Percentiles rank a stretch among this genome's conserved stretches.
phyloP scores from a whole-genome alignment of 2,329 filamentous ascomycete genomes.

The Aureobasidium vineae region DNA sequence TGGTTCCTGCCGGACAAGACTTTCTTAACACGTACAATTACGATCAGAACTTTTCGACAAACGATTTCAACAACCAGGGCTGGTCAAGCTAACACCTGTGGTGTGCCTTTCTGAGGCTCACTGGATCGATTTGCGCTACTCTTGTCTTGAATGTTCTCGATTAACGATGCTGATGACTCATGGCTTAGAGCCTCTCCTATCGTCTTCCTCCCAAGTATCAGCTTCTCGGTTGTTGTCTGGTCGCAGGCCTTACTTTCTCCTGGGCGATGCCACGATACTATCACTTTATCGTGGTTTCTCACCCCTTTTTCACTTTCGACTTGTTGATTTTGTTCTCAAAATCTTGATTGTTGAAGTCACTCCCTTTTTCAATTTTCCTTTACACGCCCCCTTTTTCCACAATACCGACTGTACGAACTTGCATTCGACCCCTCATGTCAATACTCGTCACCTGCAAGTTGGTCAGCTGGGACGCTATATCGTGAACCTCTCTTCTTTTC shows the following conservation, averaged over 20 bases:
- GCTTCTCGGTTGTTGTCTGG: not conserved
- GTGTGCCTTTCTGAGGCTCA: constrained; percentile 4
- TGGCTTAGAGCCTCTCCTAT: constrained; percentile 21
- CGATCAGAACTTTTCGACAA: constrained; percentile 34
- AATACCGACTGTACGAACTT: not conserved
- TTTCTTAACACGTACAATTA: constrained; percentile 35
- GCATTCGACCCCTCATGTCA: not conserved
- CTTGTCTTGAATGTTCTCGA: constrained; percentile 14
- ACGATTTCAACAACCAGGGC: constrained; percentile 30
- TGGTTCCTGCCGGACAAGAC: constrained; percentile 36
- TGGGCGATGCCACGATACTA: not conserved
- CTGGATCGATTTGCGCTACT: not conserved
- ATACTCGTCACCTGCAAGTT: not conserved
- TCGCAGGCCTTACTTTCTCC: constrained; percentile 1
- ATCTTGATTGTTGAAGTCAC: constrained; percentile 9
- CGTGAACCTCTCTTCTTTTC: not conserved
- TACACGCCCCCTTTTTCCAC: not conserved
- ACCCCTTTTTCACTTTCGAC: constrained; percentile 9
- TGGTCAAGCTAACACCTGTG: constrained; percentile 30
- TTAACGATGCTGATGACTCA: constrained; percentile 25
- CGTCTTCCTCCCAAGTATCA: not conserved
- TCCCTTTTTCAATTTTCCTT: constrained; percentile 7
- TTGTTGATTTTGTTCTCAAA: constrained; percentile 10
- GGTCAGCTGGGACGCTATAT: not conserved
- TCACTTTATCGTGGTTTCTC: constrained; percentile 8